These are phyloP conservation scores for Alternaria dauci DNA, from an alignment of 2,329 filamentous ascomycete genomes.

Conservation along the genomic window DNA sequence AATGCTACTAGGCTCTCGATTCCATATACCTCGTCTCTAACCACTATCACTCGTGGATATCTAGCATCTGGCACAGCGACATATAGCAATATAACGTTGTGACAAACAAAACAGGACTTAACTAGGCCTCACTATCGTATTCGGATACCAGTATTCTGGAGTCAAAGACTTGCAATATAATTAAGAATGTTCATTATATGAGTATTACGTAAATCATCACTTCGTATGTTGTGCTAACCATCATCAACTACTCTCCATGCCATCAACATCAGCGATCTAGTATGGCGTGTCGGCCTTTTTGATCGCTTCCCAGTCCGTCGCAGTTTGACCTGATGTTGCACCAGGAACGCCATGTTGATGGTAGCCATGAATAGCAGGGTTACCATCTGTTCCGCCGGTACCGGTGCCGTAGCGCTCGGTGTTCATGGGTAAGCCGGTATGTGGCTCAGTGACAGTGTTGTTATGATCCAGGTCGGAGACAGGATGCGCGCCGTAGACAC, in stretches of 20 bases:
- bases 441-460: constrained; percentile 47
- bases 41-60: too few species aligned
- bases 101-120: too few species aligned
- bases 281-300: constrained; percentile 41
- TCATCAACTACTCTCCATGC: not conserved
- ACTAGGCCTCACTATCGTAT: too few species aligned
- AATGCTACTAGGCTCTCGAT: too few species aligned
- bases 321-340: constrained; percentile 1
- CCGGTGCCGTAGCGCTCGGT: constrained; percentile 51
- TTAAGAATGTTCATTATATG: not conserved
- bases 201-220: not conserved
- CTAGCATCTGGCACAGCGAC: too few species aligned
- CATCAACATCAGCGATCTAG: constrained; percentile 11
- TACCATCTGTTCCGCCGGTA: constrained; percentile 50
- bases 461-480: constrained; percentile 26
- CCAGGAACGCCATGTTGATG: constrained; percentile 32
- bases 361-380: constrained; percentile 36
- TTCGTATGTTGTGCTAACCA: not conserved
- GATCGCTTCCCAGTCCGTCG: constrained; percentile 34
- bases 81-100: too few species aligned
- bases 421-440: constrained; percentile 54
- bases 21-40: too few species aligned
- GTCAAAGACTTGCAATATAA: not conserved
- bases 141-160: too few species aligned
- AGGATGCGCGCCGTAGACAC: constrained; percentile 34